Conservation (phyloP, 441 rosid species). For the Melianthus villosus region DNA sequence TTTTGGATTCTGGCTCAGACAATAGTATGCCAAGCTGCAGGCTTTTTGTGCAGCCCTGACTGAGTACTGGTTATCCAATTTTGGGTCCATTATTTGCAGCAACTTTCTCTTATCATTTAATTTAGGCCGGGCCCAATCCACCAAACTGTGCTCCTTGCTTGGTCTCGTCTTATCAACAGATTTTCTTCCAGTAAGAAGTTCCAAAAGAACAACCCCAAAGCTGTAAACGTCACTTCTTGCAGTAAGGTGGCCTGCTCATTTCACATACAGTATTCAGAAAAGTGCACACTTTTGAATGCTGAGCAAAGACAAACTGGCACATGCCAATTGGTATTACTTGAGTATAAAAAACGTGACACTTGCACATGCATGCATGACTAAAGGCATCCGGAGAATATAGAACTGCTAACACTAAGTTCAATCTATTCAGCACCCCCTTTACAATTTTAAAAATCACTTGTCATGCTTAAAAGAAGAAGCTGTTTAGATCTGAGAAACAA, state of each 20-base stretch:
- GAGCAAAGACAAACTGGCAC: too few species aligned
- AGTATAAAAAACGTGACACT: too few species aligned
- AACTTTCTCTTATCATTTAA: conserved; percentile 82
- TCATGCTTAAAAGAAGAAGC: too few species aligned
- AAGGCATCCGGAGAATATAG: too few species aligned
- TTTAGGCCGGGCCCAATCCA: conserved; percentile 80
- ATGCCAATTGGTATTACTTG: too few species aligned
- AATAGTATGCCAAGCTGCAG: conserved; percentile 81
- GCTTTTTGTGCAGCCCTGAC: conserved; percentile 65
- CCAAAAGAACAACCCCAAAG: conserved; percentile 73
- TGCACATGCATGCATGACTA: too few species aligned
- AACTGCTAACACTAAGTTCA: too few species aligned
- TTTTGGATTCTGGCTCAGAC: conserved; percentile 78
- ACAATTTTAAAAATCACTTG: too few species aligned
- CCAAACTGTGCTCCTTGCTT: conserved; percentile 64
- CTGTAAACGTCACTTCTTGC: conserved; percentile 91
- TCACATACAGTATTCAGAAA: too few species aligned
- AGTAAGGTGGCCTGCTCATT: conserved; percentile 72
- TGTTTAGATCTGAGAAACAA: too few species aligned
- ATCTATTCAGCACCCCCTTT: too few species aligned
- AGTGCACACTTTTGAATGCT: too few species aligned
- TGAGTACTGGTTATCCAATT: conserved; percentile 58
- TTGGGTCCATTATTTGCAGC: conserved; percentile 55
- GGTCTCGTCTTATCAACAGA: conserved; percentile 72
- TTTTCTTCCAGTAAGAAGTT: conserved; percentile 72